phyloP scores from a whole-genome alignment of 768 basidiomycete genomes.

The Amanita pallidorosea region DNA sequence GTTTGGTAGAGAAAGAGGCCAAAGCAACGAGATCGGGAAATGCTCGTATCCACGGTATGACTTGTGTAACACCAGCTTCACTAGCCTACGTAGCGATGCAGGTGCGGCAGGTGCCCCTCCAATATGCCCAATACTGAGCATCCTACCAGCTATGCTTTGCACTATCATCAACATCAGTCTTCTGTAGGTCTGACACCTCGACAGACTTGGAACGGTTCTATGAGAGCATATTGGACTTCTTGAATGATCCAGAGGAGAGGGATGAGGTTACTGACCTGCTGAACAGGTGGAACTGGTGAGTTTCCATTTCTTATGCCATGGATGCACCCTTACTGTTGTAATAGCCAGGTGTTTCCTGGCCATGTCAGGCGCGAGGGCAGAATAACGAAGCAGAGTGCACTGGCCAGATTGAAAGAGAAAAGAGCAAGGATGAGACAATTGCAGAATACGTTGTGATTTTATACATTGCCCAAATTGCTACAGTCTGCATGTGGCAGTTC shows the following conservation, averaged over 20 bases:
- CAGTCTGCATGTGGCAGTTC: no score
- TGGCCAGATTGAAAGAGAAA: conserved; percentile 6
- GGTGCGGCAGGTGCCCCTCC: not conserved
- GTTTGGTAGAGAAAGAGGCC: no score
- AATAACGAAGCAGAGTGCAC: no score
- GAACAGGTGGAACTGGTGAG: conserved; percentile 8
- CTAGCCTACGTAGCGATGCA: conserved; percentile 9
- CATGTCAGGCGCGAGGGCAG: no score
- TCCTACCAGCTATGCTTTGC: conserved; percentile 2
- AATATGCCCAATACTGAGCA: not conserved
- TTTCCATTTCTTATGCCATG: not conserved
- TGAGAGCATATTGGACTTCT: conserved; percentile 4
- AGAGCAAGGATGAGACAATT: not conserved
- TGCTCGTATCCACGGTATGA: conserved; percentile 8
- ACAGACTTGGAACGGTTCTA: conserved; percentile 8
- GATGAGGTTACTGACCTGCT: conserved; percentile 5
- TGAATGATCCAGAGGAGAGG: conserved; percentile 6
- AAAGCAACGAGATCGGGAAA: no score
- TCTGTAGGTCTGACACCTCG: conserved; percentile 3
- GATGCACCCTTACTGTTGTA: not conserved
- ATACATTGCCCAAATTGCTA: no score
- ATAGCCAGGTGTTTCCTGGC: no score
- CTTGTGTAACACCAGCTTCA: conserved; percentile 6
- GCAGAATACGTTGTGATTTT: no score
- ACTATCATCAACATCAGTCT: not conserved